Conservation (phyloP, 495 filamentous ascomycete genomes). For the Penicillium nucicola region DNA sequence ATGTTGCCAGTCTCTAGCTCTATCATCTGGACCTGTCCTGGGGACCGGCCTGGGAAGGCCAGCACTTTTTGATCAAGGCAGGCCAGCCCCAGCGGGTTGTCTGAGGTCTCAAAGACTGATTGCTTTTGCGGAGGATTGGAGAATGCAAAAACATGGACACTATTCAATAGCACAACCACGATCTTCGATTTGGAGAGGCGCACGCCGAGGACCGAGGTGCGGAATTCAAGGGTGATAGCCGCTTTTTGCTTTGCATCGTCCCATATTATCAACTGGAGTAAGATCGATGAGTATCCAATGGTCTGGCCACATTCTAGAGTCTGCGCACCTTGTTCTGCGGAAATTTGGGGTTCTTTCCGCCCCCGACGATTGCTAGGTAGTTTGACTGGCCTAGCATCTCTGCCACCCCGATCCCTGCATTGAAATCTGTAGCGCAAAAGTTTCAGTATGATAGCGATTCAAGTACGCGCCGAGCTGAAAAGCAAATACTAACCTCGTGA, state of each 20-base stretch:
- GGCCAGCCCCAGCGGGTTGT: slow-evolving; percentile 81
- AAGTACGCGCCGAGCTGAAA: not conserved
- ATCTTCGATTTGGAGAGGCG: slow-evolving; percentile 75
- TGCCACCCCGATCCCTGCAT: slow-evolving; percentile 76
- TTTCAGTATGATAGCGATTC: not conserved
- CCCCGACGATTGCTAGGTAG: slow-evolving; percentile 86
- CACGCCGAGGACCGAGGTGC: slow-evolving; percentile 71
- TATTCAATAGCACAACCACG: slow-evolving; percentile 77
- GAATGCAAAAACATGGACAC: slow-evolving; percentile 81
- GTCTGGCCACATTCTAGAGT: not conserved
- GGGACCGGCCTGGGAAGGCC: slow-evolving; percentile 78
- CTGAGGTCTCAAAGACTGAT: slow-evolving; percentile 76
- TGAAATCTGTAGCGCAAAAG: slow-evolving; percentile 59
- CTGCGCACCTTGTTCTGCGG: slow-evolving; percentile 74
- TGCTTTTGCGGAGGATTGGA: slow-evolving; percentile 70
- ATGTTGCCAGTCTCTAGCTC: slow-evolving; percentile 78
- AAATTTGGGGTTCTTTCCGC: slow-evolving; percentile 82
- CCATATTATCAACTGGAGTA: slow-evolving; percentile 76
- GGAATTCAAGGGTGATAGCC: slow-evolving; percentile 70
- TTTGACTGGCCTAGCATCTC: slow-evolving; percentile 88
- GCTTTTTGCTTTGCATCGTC: slow-evolving; percentile 78
- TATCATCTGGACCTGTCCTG: slow-evolving; percentile 90
- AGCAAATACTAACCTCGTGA: slow-evolving; percentile 50
- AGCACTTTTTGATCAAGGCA: slow-evolving; percentile 69
- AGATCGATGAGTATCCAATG: slow-evolving; percentile 1